Evolutionary conservation across 345 rosid genomes (phyloP).

Genomic region (Brassica incana): DNA sequence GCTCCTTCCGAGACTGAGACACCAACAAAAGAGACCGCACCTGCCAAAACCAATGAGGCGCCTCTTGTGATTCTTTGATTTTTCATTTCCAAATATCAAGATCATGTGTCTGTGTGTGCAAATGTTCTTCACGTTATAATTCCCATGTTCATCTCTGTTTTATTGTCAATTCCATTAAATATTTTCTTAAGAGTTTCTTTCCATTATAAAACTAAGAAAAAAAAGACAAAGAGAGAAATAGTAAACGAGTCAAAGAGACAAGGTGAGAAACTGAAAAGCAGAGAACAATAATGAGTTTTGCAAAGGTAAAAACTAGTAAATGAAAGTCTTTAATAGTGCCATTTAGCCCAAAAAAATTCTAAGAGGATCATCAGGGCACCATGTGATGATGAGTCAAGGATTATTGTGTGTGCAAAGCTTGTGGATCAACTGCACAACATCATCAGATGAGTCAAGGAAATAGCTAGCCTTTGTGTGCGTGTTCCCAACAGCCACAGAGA

Average conservation of each 20-base stretch:
- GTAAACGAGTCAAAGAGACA: background rate
- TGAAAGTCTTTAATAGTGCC: background rate
- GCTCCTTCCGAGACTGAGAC: constrained; percentile 24
- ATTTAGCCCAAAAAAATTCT: background rate
- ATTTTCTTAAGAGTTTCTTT: background rate
- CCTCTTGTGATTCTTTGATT: constrained; percentile 46
- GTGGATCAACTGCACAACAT: constrained; percentile 63
- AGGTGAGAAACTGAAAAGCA: background rate
- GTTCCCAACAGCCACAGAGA: constrained; percentile 84
- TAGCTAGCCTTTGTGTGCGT: constrained; percentile 77
- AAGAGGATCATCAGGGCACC: background rate
- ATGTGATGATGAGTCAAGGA: constrained; percentile 24
- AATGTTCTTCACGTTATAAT: background rate
- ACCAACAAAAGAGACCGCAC: constrained; percentile 28
- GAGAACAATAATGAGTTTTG: constrained; percentile 16
- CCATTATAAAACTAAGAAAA: background rate
- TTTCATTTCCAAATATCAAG: constrained; percentile 7
- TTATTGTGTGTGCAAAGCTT: constrained; percentile 48
- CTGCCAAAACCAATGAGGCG: constrained; percentile 39
- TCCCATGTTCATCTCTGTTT: background rate
- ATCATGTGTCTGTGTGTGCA: background rate
- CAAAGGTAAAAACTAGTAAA: background rate
- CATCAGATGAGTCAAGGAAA: constrained; percentile 67
- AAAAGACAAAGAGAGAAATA: background rate
- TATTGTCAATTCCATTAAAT: constrained; percentile 1